Base-by-base conservation (phyloP, 345 rosid genomes). In the Raphanus sativus region DNA sequence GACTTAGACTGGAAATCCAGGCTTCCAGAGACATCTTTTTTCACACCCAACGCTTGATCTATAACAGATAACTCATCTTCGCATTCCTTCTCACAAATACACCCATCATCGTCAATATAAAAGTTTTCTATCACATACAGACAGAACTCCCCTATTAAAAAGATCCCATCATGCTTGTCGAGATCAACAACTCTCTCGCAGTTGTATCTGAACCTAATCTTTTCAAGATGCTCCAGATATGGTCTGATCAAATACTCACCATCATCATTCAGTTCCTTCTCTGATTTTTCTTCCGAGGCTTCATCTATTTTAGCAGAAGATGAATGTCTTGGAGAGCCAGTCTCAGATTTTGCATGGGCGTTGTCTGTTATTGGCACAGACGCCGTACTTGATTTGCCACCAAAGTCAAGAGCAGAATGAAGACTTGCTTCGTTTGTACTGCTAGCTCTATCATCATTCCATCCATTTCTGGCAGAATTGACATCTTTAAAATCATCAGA, bases 41-140 rank as follows among this genome's bases (percentile, higher is more conserved):
- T 91, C 52, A 95, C 99, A 82, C 99, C 99, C 84, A 95, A 84
- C 42, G 98, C 99, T 87, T 91, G 99, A 84, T 95, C 99, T 82
- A 95, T 95, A 70, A 95, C 90, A 38, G 99, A 95, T 86, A 95
- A 90, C 75, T 91, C 98, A 82, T 92, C 96, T 85, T 91, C 96
- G 54, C 83, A 87, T 88, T 92, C 92, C 87, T 95, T 95, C 84
- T 95, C 99, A 85, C 92, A 92, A 48, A 95, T 89, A 84, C 93
- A 85, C 74, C 91, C 97, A 60, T 89, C 83, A 33, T 86, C 84
- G 61, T 92, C 97, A 67, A 95, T 90, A 73, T 85, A 95, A 67
- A 95, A 92, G 81, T 95, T 95, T 81, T 95, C 99, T 36, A 95
- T 95, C 66, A 95, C 87, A 78, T 95, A 95, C 68, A 92, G 82